phyloP scores from a whole-genome alignment of 139 green algal genomes.

The Choricystis sp. region DNA sequence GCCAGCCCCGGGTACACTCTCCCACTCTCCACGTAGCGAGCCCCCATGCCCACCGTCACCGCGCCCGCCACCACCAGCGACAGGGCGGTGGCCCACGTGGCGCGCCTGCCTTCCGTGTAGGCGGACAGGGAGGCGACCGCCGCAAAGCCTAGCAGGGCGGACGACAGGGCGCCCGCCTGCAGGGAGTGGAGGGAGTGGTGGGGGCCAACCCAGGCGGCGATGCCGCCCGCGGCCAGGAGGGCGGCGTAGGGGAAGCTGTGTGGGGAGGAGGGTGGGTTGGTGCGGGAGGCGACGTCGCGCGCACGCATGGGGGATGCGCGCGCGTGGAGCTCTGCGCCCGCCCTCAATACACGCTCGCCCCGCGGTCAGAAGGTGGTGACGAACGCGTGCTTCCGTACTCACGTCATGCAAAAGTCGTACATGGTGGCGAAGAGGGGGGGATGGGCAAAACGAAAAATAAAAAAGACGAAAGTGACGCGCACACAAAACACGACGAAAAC shows the following conservation, averaged over 20 bases:
- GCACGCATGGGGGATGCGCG: too few species aligned
- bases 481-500: too few species aligned
- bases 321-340: too few species aligned
- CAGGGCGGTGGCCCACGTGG: constrained; percentile 7
- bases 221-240: constrained; percentile 8
- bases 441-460: too few species aligned
- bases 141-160: constrained; percentile 3
- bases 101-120: constrained; percentile 5
- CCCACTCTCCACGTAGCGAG: constrained; percentile 2
- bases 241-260: constrained; percentile 10
- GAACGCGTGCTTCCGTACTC: too few species aligned
- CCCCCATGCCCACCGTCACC: constrained; percentile 8
- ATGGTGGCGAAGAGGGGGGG: too few species aligned
- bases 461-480: too few species aligned
- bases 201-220: constrained; percentile 9
- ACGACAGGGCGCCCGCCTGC: constrained; percentile 4
- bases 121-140: constrained; percentile 2
- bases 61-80: constrained; percentile 1
- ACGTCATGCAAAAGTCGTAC: constrained; percentile 22
- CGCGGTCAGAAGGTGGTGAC: too few species aligned
- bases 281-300: too few species aligned
- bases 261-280: not conserved
- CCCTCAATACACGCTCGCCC: too few species aligned
- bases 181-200: constrained; percentile 11
- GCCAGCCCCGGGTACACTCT: constrained; percentile 8